These are phyloP conservation scores for Glonium stellatum DNA, from an alignment of 495 filamentous ascomycete species.

Conservation along the genomic window DNA sequence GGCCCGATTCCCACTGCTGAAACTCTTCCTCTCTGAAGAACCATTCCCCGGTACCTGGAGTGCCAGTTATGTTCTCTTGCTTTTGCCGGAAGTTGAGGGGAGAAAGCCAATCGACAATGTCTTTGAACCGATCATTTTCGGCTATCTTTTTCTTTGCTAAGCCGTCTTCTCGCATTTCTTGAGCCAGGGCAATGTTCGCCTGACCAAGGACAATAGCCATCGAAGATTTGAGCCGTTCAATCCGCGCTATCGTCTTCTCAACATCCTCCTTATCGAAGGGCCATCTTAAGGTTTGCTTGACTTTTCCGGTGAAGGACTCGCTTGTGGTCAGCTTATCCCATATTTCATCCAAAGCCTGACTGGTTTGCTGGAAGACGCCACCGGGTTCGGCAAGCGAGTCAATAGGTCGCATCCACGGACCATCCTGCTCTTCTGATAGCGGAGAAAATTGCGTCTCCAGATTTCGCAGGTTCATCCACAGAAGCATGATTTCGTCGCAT, in stretches of 20 bases:
- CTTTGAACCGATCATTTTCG: conserved; percentile 11
- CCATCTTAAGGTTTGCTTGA: conserved; percentile 15
- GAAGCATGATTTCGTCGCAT: conserved; percentile 11
- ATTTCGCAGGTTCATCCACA: conserved; percentile 20
- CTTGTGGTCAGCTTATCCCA: conserved; percentile 12
- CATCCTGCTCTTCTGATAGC: conserved; percentile 11
- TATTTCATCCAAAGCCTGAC: conserved; percentile 6
- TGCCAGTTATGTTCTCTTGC: conserved; percentile 11
- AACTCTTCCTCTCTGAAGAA: conserved; percentile 14
- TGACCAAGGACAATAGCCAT: conserved; percentile 11
- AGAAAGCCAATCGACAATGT: conserved; percentile 22
- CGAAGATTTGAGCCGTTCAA: conserved; percentile 13
- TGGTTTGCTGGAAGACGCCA: conserved; percentile 12
- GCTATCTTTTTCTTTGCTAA: conserved; percentile 1
- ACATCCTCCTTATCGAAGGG: conserved; percentile 10
- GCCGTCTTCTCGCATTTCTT: conserved; percentile 12
- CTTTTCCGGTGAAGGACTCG: neutral
- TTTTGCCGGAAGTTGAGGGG: conserved; percentile 15
- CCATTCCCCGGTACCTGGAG: conserved; percentile 16
- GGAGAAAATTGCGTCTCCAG: conserved; percentile 16
- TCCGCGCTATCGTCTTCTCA: conserved; percentile 6
- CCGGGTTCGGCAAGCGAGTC: conserved; percentile 10
- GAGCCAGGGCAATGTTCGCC: conserved; percentile 8
- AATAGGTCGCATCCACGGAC: conserved; percentile 15
- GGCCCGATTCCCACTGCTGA: conserved; percentile 6